Conservation (phyloP, 768 basidiomycete species). For the Mycena crocata region DNA sequence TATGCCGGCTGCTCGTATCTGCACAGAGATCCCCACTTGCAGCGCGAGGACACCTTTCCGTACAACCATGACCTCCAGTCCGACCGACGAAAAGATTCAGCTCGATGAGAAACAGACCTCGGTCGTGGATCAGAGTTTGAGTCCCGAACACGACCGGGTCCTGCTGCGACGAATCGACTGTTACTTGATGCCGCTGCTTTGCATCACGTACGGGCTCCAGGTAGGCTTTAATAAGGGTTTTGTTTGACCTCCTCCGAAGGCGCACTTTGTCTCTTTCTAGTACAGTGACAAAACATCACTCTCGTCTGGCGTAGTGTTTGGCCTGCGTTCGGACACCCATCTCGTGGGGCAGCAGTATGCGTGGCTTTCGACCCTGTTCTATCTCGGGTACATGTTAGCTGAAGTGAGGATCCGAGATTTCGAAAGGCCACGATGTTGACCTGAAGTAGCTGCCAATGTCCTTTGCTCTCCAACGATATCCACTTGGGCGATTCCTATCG, state of each 20-base stretch:
- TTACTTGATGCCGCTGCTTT: slow-evolving; percentile 22
- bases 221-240: background rate
- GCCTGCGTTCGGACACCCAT: slow-evolving; percentile 18
- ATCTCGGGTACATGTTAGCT: slow-evolving; percentile 23
- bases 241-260: background rate
- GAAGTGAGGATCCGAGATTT: background rate
- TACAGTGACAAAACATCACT: slow-evolving; percentile 21
- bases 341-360: slow-evolving; percentile 27
- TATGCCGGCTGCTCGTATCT: background rate
- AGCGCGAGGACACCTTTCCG: background rate
- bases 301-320: slow-evolving; percentile 22
- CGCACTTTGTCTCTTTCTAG: background rate
- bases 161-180: slow-evolving; percentile 17
- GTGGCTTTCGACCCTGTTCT: slow-evolving; percentile 19
- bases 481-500: slow-evolving; percentile 22
- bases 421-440: background rate
- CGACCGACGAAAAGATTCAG: background rate
- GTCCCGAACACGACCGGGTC: slow-evolving; percentile 1
- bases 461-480: slow-evolving; percentile 17
- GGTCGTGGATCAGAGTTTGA: background rate
- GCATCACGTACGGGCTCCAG: slow-evolving; percentile 22
- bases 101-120: background rate
- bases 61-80: background rate
- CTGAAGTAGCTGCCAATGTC: slow-evolving; percentile 16
- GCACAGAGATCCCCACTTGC: background rate